Evolutionary conservation across 352 stramenopile genomes (phyloP), one percentile per base, ranked within the genome.

Genomic region (Albugo laibachii): DNA sequence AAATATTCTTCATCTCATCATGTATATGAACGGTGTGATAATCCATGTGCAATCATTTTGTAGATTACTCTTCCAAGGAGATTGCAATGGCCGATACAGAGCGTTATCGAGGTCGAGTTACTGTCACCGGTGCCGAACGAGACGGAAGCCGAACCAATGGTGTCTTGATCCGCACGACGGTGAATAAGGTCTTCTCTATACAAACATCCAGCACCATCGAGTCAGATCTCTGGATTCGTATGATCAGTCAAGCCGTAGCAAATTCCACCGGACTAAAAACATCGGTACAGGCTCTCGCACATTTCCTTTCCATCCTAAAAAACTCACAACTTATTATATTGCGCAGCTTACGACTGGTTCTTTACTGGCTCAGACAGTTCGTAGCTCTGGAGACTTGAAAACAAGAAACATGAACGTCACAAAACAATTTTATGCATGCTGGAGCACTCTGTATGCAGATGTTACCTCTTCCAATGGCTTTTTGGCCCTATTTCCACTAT

Each of bases 351-450:
- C 37, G 15, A 59, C 61, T 2, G 61, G 57, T 4, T 66, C 50
- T 36, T 39, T 78, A 41, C 45, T 80, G 41, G 57, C 65, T 35
- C 74, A 84, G 54, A 80, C 64, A 8, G 74, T 87, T 21, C 74
- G 77, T 1, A 87, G 74, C 12, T 86, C 74, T 0, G 55, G 63
- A 19, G 77, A 91, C 57, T 86, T 74, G 77, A 91, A 87, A 49
- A 78, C 64, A 4, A 70, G 77, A 47, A 91, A 91, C 52, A 51
- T 87, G 52, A 71, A 58, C 14, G 84, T 73, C 2, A 61, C 83
- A 44, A 84, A 84, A 55, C 74, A 91, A 51, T 91, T 87, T 47
- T 91, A 91, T 54, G 56, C 64, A 20, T 63, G 86, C 50, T 91
- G 74, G 74, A 43, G 16, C 8, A 24, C 38, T 43, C 8, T 24